phyloP scores from a whole-genome alignment of 1,139 yeast genomes.

The Geotrichum cucujoidarum region DNA sequence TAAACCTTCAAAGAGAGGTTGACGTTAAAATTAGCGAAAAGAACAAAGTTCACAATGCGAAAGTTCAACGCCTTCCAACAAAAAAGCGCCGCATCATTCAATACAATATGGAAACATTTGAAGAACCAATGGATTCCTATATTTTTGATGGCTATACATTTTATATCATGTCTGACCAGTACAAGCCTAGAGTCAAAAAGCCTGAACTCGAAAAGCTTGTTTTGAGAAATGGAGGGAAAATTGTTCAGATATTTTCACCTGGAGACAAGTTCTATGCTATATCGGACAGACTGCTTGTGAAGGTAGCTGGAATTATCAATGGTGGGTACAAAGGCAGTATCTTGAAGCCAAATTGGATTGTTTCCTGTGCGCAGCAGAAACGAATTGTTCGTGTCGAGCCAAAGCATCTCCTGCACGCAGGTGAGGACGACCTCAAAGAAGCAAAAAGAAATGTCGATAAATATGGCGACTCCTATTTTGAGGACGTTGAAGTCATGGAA shows the following conservation, averaged over 20 bases:
- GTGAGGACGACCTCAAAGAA: conserved; percentile 16
- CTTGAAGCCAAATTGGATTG: conserved; percentile 64
- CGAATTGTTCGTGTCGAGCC: conserved; percentile 56
- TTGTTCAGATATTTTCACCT: conserved; percentile 21
- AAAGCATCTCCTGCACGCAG: conserved; percentile 23
- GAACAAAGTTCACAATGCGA: conserved; percentile 5
- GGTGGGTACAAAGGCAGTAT: conserved; percentile 51
- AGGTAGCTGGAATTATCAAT: conserved; percentile 41
- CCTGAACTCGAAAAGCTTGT: conserved; percentile 28
- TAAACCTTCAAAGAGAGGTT: conserved; percentile 25
- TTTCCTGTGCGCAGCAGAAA: conserved; percentile 52
- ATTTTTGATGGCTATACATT: conserved; percentile 28
- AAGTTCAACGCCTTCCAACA: conserved; percentile 14
- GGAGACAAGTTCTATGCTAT: conserved; percentile 37
- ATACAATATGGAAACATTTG: conserved; percentile 11
- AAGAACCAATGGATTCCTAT: conserved; percentile 17
- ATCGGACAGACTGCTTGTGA: conserved; percentile 48
- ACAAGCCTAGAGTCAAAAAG: conserved; percentile 25
- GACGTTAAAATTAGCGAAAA: conserved; percentile 9
- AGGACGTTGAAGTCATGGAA: conserved; percentile 1
- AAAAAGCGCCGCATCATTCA: conserved; percentile 13
- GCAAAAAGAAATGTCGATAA: conserved; percentile 28
- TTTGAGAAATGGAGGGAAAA: conserved; percentile 32
- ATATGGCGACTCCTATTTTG: conserved; percentile 33
- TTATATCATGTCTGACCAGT: conserved; percentile 29